Evolutionary conservation across 192 early-diverging fungal genomes (phyloP).

Genomic region (Paraglomus occultum): DNA sequence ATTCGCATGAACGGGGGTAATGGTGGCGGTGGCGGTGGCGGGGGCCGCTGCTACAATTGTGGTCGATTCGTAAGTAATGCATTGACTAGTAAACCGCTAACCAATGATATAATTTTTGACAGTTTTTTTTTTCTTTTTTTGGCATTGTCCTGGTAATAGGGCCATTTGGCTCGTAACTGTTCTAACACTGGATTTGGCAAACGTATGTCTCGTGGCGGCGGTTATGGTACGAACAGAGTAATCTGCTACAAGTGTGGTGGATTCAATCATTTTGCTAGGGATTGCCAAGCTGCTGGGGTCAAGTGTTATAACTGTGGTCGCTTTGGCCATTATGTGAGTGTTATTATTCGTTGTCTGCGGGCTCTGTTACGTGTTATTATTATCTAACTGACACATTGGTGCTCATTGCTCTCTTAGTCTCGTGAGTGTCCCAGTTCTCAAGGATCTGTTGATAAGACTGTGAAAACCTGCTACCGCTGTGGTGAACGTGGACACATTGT

Average conservation of each 20-base stretch:
- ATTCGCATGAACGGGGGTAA: slow-evolving; percentile 30
- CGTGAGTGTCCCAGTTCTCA: slow-evolving; percentile 40
- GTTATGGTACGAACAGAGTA: slow-evolving; percentile 25
- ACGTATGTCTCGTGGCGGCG: slow-evolving; percentile 17
- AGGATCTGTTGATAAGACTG: slow-evolving; percentile 30
- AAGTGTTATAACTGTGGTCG: slow-evolving; percentile 54
- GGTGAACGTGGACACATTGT: slow-evolving; percentile 44
- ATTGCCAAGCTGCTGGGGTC: slow-evolving; percentile 52
- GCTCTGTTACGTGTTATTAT: background rate
- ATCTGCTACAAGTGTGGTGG: slow-evolving; percentile 56
- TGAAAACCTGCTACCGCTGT: slow-evolving; percentile 44
- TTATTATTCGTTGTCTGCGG: background rate
- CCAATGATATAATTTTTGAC: background rate
- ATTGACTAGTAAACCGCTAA: background rate
- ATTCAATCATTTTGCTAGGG: slow-evolving; percentile 51
- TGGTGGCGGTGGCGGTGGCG: slow-evolving; percentile 26
- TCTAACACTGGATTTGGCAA: slow-evolving; percentile 30
- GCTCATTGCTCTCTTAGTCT: slow-evolving; percentile 33
- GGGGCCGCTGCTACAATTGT: slow-evolving; percentile 47
- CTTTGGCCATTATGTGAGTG: slow-evolving; percentile 56
- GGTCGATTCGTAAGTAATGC: slow-evolving; percentile 46
- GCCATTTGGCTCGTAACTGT: slow-evolving; percentile 54
- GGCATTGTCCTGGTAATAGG: slow-evolving; percentile 31
- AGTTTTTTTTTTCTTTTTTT: background rate
- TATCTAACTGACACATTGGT: background rate